These are phyloP conservation scores for Cutaneotrichosporon sp. DNA, from an alignment of 1,284 basidiomycete species.

Conservation along the genomic window DNA sequence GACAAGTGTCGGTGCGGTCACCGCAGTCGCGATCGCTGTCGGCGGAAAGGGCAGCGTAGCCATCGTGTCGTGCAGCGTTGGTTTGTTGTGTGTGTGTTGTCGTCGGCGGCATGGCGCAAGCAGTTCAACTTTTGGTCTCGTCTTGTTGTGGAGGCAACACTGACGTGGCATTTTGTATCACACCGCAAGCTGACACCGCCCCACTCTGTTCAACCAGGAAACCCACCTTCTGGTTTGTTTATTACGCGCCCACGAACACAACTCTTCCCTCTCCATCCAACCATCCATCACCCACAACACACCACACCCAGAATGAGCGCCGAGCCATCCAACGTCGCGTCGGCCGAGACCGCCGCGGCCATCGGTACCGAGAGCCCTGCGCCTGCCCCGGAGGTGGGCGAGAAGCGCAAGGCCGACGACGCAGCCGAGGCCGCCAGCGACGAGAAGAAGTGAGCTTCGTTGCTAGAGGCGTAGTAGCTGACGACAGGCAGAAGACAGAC, in stretches of 20 bases:
- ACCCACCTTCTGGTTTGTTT: neutral
- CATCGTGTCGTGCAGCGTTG: neutral
- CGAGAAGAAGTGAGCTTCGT: slow-evolving; percentile 12
- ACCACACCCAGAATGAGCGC: slow-evolving; percentile 17
- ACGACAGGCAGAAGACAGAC: slow-evolving; percentile 2
- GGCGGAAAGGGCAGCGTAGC: slow-evolving; percentile 12
- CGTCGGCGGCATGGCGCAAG: too few relatives aligned
- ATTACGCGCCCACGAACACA: neutral
- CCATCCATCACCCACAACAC: neutral
- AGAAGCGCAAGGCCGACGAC: slow-evolving; percentile 34
- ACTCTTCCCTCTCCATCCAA: slow-evolving; percentile 1
- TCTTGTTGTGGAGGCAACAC: too few relatives aligned
- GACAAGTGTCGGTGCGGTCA: slow-evolving; percentile 3
- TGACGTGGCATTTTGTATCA: neutral
- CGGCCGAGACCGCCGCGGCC: neutral
- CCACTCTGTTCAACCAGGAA: neutral
- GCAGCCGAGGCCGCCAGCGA: slow-evolving; percentile 3
- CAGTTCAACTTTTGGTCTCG: neutral
- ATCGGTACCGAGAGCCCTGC: slow-evolving; percentile 1
- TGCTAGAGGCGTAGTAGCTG: neutral
- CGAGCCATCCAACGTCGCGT: slow-evolving; percentile 6
- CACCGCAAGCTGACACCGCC: neutral
- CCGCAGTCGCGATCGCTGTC: slow-evolving; percentile 15
- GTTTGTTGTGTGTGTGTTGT: too few relatives aligned
- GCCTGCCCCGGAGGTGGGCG: slow-evolving; percentile 17